These are phyloP conservation scores for Durio zibethinus DNA, from an alignment of 345 rosid species.

Conservation along the genomic window DNA sequence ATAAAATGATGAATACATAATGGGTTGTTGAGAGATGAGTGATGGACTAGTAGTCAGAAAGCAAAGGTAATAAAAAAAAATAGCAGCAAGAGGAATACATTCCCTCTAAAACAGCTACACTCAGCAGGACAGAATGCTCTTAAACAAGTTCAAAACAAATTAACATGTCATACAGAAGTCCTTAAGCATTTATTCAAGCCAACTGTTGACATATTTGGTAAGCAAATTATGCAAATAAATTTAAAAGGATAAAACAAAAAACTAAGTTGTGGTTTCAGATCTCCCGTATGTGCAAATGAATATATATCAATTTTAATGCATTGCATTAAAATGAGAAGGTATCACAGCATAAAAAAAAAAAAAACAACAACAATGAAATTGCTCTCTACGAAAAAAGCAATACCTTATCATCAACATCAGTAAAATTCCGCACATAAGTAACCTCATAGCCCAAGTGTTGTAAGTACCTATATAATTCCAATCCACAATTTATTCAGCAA, in stretches of 20 bases:
- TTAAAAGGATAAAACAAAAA: neutral
- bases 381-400: neutral
- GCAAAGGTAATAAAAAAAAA: neutral
- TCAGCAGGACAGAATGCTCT: neutral
- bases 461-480: slow-evolving; percentile 57
- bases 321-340: neutral
- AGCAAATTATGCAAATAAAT: neutral
- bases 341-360: neutral
- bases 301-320: neutral
- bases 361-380: neutral
- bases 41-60: neutral
- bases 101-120: neutral
- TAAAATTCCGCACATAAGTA: slow-evolving; percentile 74
- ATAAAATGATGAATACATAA: neutral
- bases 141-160: neutral
- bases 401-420: slow-evolving; percentile 95
- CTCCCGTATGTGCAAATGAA: neutral
- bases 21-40: neutral
- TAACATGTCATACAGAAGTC: neutral
- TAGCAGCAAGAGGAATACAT: neutral
- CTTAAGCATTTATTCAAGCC: neutral
- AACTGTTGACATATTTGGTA: neutral
- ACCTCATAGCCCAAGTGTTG: slow-evolving; percentile 67
- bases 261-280: neutral
- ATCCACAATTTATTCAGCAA: neutral